These are phyloP conservation scores for Nigrospora sphaerica DNA, from an alignment of 2,329 filamentous ascomycete genomes.

Conservation along the genomic window DNA sequence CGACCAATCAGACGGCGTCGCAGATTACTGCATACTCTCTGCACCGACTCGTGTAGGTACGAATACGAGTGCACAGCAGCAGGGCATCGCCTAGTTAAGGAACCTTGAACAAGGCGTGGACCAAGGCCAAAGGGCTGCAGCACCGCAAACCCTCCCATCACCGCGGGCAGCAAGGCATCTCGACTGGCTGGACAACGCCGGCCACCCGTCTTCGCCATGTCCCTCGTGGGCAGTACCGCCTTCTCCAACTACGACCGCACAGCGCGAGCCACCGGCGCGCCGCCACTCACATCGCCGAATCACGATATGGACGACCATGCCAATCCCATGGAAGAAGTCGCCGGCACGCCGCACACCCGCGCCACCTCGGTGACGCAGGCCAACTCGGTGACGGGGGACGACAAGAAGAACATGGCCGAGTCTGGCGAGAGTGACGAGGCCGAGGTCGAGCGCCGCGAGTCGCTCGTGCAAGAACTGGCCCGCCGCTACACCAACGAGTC, in stretches of 20 bases:
- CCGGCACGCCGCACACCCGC: slow-evolving; percentile 14
- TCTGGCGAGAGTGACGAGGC: slow-evolving; percentile 27
- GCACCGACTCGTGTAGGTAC: too few species aligned
- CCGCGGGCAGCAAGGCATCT: too few species aligned
- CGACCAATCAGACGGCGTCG: too few species aligned
- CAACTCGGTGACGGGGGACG: slow-evolving; percentile 29
- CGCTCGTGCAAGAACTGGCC: slow-evolving; percentile 48
- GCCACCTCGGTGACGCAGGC: slow-evolving; percentile 21
- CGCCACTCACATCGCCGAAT: slow-evolving; percentile 7
- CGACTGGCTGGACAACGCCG: too few species aligned
- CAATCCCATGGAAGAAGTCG: slow-evolving; percentile 1
- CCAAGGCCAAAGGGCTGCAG: too few species aligned
- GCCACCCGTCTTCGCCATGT: slow-evolving; percentile 21
- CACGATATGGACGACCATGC: slow-evolving; percentile 1
- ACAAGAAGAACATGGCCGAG: slow-evolving; percentile 18
- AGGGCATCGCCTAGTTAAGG: too few species aligned
- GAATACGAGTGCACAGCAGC: too few species aligned
- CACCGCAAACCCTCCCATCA: too few species aligned
- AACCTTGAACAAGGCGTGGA: too few species aligned
- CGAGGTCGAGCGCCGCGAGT: slow-evolving; percentile 43
- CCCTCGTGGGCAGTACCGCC: slow-evolving; percentile 30
- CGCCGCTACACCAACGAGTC: slow-evolving; percentile 47
- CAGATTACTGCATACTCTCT: too few species aligned
- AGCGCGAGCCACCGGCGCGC: slow-evolving; percentile 32
- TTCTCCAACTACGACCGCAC: slow-evolving; percentile 43